These are phyloP conservation scores for Tephrocybe sp. DNA, from an alignment of 768 basidiomycete genomes.

Conservation along the genomic window DNA sequence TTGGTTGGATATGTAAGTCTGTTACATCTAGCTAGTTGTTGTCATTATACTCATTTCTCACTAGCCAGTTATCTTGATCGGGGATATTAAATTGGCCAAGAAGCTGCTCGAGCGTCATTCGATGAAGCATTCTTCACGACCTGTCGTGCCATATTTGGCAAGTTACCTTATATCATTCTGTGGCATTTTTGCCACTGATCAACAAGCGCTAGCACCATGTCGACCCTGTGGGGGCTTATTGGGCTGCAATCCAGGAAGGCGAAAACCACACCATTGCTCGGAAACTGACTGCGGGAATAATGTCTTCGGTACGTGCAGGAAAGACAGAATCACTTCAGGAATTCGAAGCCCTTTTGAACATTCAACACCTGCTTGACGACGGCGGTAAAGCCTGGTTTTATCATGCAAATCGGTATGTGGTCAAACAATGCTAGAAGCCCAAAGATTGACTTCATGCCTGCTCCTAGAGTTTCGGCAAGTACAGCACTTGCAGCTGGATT, in stretches of 20 bases:
- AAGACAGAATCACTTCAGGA: not conserved
- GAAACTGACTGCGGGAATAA: not conserved
- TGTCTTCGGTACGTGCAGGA: not conserved
- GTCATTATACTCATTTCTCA: not conserved
- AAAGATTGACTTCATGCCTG: not conserved
- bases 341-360: not conserved
- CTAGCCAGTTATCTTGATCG: not conserved
- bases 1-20: not conserved
- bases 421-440: not conserved
- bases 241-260: not conserved
- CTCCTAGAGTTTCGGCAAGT: not conserved
- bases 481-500: not conserved
- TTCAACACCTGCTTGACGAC: not conserved
- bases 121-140: not conserved
- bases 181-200: not conserved
- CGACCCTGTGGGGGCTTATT: not conserved
- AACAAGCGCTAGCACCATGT: not conserved
- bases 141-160: not conserved
- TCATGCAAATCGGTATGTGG: not conserved
- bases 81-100: not conserved
- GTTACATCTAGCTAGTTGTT: not conserved
- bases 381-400: not conserved
- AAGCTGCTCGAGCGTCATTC: not conserved
- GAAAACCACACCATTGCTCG: not conserved
- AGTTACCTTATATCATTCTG: not conserved